A percentile compares a stretch with the other conserved stretches of the same genome.
Evolutionary conservation across 768 basidiomycete species (phyloP).

Genomic region (Boletus vinaceobasis): DNA sequence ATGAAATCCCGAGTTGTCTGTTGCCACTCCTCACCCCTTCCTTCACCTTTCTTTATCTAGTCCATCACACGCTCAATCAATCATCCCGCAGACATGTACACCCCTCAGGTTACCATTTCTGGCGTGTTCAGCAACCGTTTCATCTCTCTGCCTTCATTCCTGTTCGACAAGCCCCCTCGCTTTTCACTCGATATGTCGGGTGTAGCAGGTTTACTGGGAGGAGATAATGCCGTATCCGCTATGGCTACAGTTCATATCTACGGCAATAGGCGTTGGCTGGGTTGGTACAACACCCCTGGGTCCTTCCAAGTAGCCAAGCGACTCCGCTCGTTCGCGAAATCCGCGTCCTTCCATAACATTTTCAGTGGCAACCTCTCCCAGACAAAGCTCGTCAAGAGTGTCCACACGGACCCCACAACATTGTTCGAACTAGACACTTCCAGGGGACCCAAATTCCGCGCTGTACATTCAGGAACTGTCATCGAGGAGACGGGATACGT

Average conservation of each 20-base stretch:
- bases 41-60: neutral
- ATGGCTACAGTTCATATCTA: neutral
- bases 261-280: neutral
- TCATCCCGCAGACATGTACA: neutral
- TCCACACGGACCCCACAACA: constrained; percentile 14
- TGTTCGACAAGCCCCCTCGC: neutral
- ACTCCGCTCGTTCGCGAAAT: neutral
- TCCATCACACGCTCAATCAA: neutral
- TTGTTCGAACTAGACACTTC: constrained; percentile 13
- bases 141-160: neutral
- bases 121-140: neutral
- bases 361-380: neutral
- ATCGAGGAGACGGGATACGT: neutral
- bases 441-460: constrained; percentile 62
- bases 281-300: neutral
- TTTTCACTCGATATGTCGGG: neutral
- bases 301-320: neutral
- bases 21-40: neutral
- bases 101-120: neutral
- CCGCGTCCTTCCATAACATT: neutral
- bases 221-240: neutral
- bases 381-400: neutral
- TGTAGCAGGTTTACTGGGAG: neutral
- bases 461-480: constrained; percentile 52
- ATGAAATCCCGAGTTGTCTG: neutral